Evolutionary conservation across 2,329 filamentous ascomycete species (phyloP), one percentile per base, ranked within the genome.

Genomic region (Pseudocercospora fijiensis): DNA sequence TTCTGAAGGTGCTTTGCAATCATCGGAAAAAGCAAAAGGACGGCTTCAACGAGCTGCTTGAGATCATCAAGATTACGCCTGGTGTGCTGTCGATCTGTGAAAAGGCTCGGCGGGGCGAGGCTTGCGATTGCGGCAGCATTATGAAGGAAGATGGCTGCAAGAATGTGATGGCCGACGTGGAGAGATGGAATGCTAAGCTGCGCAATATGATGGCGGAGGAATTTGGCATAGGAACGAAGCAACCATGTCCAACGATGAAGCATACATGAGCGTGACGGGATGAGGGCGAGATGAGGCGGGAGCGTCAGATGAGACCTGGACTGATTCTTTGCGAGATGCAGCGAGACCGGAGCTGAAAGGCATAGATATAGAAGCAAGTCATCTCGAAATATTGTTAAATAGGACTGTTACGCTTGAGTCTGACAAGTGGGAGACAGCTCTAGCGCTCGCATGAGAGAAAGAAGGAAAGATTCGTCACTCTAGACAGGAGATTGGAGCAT

Each of bases 1-100:
- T 63, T 33, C 37, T 63, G 33, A 45, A 41, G 9, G 26, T 24
- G 2, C 57, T 63, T 6, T 33, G 59, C n/a, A 47, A 47, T n/a
- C 10, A 30, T 26, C 56, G 47, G 6, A 33, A 13, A 24, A 22
- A 20, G 45, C 45, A 24, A 3, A 4, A 9, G 13, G 3, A 3
- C 4, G 11, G 18, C 9, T 1, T 10, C 20, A n/a, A 49, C 9
- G 45, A 22, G 5, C 4, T 49, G 45, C 5, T 18, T 2, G 20
- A 49, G 18, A 24, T 49, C 9, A 7, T 49, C 20, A 26, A 49
- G 45, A 49, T 49, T 10, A 24, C 20, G 2, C 18, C 18, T 16
- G 45, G 20, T 26, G 22, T 9, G 20, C 20, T 2, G 0, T 3
- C 2, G n/a, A 47, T 49, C 20, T 49, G 45, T 49, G 20, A 3